Evolutionary conservation across 2,329 filamentous ascomycete species (phyloP), one percentile per base, ranked within the genome.

Genomic region (Emydomyces testavorans): DNA sequence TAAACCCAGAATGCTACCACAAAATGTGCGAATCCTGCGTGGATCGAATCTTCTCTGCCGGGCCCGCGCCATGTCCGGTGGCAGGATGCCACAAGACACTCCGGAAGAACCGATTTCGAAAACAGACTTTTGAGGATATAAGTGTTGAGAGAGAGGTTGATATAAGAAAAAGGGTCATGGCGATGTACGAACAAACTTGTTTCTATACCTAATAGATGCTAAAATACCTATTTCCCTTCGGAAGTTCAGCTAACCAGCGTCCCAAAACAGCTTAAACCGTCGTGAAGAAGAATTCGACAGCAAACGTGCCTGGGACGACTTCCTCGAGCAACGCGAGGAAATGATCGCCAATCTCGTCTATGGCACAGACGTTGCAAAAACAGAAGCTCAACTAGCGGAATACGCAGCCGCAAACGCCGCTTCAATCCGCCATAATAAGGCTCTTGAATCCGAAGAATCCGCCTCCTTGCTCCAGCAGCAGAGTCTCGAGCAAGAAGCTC

Each of bases 1-100:
- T 98, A 71, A 95, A 96, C 65, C 87, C 90, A 6, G 88, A 94
- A 73, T 98, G 92, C 77, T 98, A 98, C 73, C 92, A 98, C 74
- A 87, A 87, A 57, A 96, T 98, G 86, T 98, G 92, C 73, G 83
- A 87, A 65, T 89, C 85, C 49, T 98, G 92, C 71, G 89, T 96
- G 35, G 85, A 90, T 66, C 84, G 90, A 48, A 85, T 96, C 58
- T 98, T 96, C 75, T 84, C 83, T 29, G 82, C 86, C 48, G 92
- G 92, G 0, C 92, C 92, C 0, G 86, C 88, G 48, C 85, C 88
- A 52, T 98, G 93, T 62, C 92, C 92, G 1, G 86, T 95, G 50
- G 85, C 86, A 0, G 85, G 83, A 34, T 98, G 92, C 69, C 78
- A 80, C 62, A 82, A 85, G 64, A 96, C 88, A 0, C 75, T 98